Evolutionary conservation across 163 green algal genomes (phyloP), one percentile per base, ranked within the genome.

Genomic region (Prototheca wickerhamii): DNA sequence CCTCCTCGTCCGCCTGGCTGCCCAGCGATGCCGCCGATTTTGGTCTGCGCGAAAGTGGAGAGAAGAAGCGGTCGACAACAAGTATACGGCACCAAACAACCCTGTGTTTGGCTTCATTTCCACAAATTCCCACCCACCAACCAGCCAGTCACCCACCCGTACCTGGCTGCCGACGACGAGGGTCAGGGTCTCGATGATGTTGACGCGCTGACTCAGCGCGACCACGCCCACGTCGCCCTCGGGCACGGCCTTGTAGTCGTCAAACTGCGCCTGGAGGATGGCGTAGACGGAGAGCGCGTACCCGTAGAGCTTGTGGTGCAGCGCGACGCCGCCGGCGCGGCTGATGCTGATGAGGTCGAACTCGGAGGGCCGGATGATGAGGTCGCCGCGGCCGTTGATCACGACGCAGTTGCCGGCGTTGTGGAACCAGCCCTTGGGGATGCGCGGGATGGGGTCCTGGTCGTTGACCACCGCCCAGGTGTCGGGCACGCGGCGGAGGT

Each of bases 391-490:
- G 8, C 23, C 23, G 29, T 60, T 60, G 53, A 60, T 17, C 15
- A 35, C 23, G 6, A 60, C 53, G 8, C 6, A 6, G 28, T 21
- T 35, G 26, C 53, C 53, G 23, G 29, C 46, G 20, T 25, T 30
- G 20, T 25, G 1, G 29, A 25, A 60, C 12, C 12, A 42, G 1
- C 26, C 28, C 53, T n/a, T 25, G 15, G 53, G 53, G 15, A 60
- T n/a, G 29, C 53, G 53, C 12, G 53, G 53, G 25, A 60, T 21
- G 23, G 53, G 53, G 53, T 60, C 53, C n/a, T 60, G 53, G 29
- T 60, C 53, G 53, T 60, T 60, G 23, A 60, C 30, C 53, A 60
- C 6, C 29, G 29, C 30, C 53, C 53, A 60, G 29, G 6, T 40
- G 53, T 60, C 53, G 10, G 53, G 53, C 29, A 37, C 28, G 6